These are phyloP conservation scores for Zychaea mexicana DNA, from an alignment of 371 early-diverging fungal genomes.

Conservation along the genomic window DNA sequence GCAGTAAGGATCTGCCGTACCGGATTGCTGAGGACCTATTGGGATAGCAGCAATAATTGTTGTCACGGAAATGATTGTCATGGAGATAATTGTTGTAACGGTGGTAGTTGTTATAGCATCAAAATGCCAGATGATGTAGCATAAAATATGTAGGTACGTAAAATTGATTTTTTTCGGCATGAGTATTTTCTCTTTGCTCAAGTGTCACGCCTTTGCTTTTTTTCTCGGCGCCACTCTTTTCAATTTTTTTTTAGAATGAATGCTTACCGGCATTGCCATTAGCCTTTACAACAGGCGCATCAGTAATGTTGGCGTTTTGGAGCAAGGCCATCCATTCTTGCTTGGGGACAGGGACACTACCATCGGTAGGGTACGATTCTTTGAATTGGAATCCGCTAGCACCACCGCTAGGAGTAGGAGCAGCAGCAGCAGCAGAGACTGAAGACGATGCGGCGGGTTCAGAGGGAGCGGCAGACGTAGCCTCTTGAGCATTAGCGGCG, in stretches of 20 bases:
- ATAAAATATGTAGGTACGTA: not conserved
- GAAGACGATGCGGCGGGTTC: constrained; percentile 15
- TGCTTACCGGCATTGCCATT: constrained; percentile 25
- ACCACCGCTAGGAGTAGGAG: not conserved
- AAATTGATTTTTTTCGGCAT: too few species aligned
- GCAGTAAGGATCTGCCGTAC: constrained; percentile 43
- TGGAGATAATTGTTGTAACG: not conserved
- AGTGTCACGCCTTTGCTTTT: too few species aligned
- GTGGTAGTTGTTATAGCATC: not conserved
- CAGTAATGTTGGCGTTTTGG: constrained; percentile 33
- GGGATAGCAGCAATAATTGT: constrained; percentile 1
- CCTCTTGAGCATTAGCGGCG: constrained; percentile 19
- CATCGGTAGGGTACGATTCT: constrained; percentile 37
- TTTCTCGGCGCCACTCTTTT: not conserved
- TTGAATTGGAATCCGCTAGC: constrained; percentile 31
- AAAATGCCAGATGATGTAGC: too few species aligned
- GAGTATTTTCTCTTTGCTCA: not conserved
- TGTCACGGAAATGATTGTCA: too few species aligned
- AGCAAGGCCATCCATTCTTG: constrained; percentile 53
- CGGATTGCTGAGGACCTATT: constrained; percentile 22
- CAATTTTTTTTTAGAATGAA: too few species aligned
- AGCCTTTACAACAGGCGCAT: constrained; percentile 41
- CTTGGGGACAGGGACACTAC: constrained; percentile 42
- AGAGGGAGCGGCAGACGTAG: constrained; percentile 15
- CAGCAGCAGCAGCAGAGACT: constrained; percentile 9